Base-by-base conservation (phyloP, 2,329 filamentous ascomycete species). In the Phialophora macrospora region DNA sequence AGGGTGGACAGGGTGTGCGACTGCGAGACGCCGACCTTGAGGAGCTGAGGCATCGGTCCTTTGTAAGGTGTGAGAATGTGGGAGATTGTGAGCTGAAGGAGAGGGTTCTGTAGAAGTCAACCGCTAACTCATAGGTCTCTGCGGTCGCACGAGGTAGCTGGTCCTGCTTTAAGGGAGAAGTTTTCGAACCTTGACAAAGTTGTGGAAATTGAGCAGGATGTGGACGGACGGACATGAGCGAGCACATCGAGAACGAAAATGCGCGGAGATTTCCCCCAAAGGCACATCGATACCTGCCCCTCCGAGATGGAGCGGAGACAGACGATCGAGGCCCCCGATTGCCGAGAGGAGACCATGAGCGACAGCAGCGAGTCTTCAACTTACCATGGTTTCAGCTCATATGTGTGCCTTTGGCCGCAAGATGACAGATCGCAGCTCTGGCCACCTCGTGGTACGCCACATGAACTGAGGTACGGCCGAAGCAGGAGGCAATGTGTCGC, bases 1-100 rank as follows among this genome's bases (percentile, higher is more conserved):
- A 76, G 73, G 3, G 75, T 75, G 41, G 75, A 68, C 22, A 76
- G 78, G 12, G 81, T 83, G 70, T 79, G 79, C 55, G 80, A 78
- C 72, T 83, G 81, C 34, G 80, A 78, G 64, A 82, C 78, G n/a
- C 77, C 80, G 51, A 82, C 75, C 5, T 75, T 81, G 62, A 82
- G 74, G 24, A 72, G 74, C 68, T 77, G 74, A 12, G 78, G 73
- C 80, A 80, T 81, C 48, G 24, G 12, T 34, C n/a, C 22, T 17
- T 11, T 14, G 5, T 9, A 51, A n/a, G 17, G 17, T 44, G 20
- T 1, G 46, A 24, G 24, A 26, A 26, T 51, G 20, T 22, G 48
- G 48, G 48, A 51, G 20, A 22, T 1, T 22, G 24, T 51, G 48
- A 14, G 20, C 22, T 26, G 3, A 17, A 2, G 9, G 14, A 51